Percentiles rank a stretch among this genome's conserved stretches.
phyloP scores from a whole-genome alignment of 352 stramenopile genomes.

The Lagenidium sp. region DNA sequence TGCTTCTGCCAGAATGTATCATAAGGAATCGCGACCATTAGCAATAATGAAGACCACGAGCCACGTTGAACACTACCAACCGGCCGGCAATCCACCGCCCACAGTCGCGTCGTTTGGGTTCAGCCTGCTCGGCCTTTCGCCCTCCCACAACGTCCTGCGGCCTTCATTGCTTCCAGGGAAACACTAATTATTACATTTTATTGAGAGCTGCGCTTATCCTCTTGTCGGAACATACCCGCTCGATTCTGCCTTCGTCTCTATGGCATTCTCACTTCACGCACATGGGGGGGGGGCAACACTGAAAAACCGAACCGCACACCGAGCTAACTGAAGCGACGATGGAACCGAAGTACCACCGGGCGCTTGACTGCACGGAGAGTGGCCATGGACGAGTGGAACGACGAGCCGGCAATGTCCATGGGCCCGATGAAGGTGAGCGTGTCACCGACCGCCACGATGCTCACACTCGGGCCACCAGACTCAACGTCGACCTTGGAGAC shows the following conservation, averaged over 20 bases:
- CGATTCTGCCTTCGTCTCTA: not conserved
- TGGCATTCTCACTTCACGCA: not conserved
- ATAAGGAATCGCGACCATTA: too few species aligned
- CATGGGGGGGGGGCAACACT: too few species aligned
- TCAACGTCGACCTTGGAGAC: conserved; percentile 81
- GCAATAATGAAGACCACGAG: too few species aligned
- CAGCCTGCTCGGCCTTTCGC: too few species aligned
- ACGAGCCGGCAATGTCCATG: conserved; percentile 65
- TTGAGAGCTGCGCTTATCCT: too few species aligned
- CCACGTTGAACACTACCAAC: too few species aligned
- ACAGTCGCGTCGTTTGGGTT: too few species aligned
- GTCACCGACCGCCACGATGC: conserved; percentile 64
- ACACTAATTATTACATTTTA: conserved; percentile 26
- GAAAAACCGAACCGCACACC: too few species aligned
- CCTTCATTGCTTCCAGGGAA: not conserved
- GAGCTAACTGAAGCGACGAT: conserved; percentile 7
- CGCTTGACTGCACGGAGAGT: conserved; percentile 74
- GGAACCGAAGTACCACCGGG: conserved; percentile 75
- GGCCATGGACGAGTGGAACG: conserved; percentile 82
- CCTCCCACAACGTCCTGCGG: too few species aligned
- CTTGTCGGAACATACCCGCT: not conserved
- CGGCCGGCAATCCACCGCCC: too few species aligned
- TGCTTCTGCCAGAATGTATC: not conserved
- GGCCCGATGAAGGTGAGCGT: conserved; percentile 69
- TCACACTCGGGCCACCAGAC: conserved; percentile 58